Base-by-base conservation (phyloP, 1,139 yeast genomes). In the Geotrichum restrictum region DNA sequence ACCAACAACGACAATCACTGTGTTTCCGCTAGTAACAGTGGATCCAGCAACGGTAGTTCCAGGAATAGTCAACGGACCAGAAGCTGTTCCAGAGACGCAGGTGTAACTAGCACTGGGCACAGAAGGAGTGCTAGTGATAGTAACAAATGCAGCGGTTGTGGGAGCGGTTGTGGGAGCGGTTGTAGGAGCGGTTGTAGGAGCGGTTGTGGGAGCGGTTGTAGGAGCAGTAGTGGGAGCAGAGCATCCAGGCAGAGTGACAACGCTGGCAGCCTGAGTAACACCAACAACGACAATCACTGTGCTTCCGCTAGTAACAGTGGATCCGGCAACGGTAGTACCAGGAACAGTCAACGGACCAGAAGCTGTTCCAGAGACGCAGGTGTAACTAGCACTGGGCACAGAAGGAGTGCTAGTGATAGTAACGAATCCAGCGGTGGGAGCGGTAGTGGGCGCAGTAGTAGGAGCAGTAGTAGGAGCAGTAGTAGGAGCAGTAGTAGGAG, bases 11-110 rank as follows among this genome's bases (percentile, higher is more conserved):
- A 38, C 24, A 5, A 31, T 33, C 2, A 41, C 45, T 18, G 50
- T 32, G 5, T 36, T 38, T n/a, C 18, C 16, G 3, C 2, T 16
- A 6, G 50, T 14, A 29, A 50, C 22, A 8, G 59, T 53, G 14
- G 57, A 38, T 43, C 54, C 58, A 3, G 59, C 53, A 29, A 41
- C 31, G 3, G 48, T 47, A 5, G 48, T 39, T 13, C 48, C 54
- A 6, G 58, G 54, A 24, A 52, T 34, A 1, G 56, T 53, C 16
- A 29, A 10, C 4, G 27, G 36, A 3, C 48, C 39, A 16, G 39
- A 7, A 5, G 13, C 18, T 13, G 55, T 48, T 18, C 57, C 59
- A 22, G 54, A 49, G 19, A 53, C 29, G 2, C 19, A 40, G 27
- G 48, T 37, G 1, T 48, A 36, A 40, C 49, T 45, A 10, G 44